A percentile compares a stretch with the other conserved stretches of the same genome.
Evolutionary conservation across 257 asterid genomes (phyloP).

Genomic region (Plantago elongata): DNA sequence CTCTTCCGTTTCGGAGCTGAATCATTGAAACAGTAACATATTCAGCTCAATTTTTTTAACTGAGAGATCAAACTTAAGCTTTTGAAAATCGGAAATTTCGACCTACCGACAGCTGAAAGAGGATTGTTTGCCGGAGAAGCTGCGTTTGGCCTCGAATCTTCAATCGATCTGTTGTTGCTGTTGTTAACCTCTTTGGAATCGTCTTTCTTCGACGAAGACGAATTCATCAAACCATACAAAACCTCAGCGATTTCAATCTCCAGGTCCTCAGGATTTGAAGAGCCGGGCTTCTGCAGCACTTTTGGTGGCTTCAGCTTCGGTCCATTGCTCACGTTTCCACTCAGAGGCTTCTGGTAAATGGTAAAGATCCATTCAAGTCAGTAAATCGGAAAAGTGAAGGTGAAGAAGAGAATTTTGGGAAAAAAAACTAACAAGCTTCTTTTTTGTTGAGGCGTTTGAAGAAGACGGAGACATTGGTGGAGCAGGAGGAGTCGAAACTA

Average conservation of each 20-base stretch:
- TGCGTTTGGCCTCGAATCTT: conserved; percentile 51
- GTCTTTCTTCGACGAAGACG: conserved; percentile 61
- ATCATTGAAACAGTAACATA: not conserved
- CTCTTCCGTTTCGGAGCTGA: conserved; percentile 86
- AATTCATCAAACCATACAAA: conserved; percentile 74
- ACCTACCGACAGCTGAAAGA: conserved; percentile 71
- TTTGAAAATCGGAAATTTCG: not conserved
- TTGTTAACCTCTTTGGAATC: conserved; percentile 49
- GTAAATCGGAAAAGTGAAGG: not conserved
- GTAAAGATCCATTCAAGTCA: conserved; percentile 4
- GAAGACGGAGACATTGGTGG: conserved; percentile 82
- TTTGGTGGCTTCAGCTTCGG: conserved; percentile 71
- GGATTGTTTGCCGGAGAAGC: conserved; percentile 42
- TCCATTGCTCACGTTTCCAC: conserved; percentile 31
- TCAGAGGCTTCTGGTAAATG: conserved; percentile 45
- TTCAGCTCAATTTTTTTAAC: not conserved
- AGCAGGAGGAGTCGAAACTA: conserved; percentile 39
- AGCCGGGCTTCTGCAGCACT: conserved; percentile 56
- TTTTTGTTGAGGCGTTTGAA: conserved; percentile 59
- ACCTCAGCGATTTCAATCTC: conserved; percentile 98
- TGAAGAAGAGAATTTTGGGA: not conserved
- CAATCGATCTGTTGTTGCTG: conserved; percentile 37
- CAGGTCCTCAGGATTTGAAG: conserved; percentile 77
- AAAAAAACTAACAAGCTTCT: conserved; percentile 56
- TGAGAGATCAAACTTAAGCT: not conserved